Conservation (phyloP, 768 basidiomycete species). For the Hortiboletus flavorubellus region DNA sequence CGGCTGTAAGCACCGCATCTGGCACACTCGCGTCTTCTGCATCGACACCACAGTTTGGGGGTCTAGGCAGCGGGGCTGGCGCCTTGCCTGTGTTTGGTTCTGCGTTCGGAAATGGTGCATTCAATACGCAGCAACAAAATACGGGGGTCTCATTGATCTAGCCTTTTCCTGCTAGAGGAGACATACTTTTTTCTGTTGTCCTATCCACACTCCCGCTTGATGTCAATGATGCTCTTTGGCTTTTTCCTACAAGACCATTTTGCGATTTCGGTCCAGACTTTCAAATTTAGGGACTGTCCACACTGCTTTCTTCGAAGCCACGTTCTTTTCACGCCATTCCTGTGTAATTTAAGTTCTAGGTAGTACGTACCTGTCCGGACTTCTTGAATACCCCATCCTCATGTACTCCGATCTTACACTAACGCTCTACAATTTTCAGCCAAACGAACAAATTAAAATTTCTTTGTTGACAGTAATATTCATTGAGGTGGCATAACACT, state of each 20-base stretch:
- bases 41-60: conserved; percentile 26
- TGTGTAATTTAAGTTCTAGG: conserved; percentile 24
- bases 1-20: neutral
- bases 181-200: neutral
- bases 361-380: conserved; percentile 2
- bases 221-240: neutral
- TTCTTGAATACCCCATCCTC: conserved; percentile 17
- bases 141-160: conserved; percentile 50
- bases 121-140: conserved; percentile 40
- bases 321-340: neutral
- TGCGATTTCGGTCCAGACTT: conserved; percentile 11
- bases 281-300: conserved; percentile 3
- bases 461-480: no score
- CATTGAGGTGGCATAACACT: neutral
- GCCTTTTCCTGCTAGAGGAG: conserved; percentile 15
- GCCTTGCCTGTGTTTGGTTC: conserved; percentile 6
- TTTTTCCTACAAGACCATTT: neutral
- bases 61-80: conserved; percentile 12
- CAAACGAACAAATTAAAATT: neutral
- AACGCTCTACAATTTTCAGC: neutral
- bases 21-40: conserved; percentile 19
- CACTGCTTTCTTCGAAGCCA: conserved; percentile 1
- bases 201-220: neutral
- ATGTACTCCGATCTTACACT: conserved; percentile 5
- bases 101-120: conserved; percentile 21